These are phyloP conservation scores for Erucastrum elatum DNA, from an alignment of 345 rosid genomes.

Conservation along the genomic window DNA sequence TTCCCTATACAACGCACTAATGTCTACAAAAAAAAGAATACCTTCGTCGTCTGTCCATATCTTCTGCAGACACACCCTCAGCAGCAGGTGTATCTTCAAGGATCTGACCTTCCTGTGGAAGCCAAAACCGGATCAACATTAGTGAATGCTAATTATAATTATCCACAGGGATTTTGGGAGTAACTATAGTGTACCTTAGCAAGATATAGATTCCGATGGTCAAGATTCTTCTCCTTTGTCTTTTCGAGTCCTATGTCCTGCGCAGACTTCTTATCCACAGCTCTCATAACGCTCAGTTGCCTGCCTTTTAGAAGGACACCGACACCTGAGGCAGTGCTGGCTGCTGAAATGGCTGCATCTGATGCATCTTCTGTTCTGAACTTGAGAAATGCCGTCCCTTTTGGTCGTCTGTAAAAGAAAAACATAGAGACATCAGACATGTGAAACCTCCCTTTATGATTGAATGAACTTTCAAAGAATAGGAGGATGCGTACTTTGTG, in stretches of 20 bases:
- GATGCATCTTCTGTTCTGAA: slow-evolving; percentile 74
- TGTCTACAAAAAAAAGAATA: slow-evolving; percentile 26
- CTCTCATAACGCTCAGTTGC: slow-evolving; percentile 67
- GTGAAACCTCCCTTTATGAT: not conserved
- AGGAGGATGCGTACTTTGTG: slow-evolving; percentile 61
- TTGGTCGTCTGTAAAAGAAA: slow-evolving; percentile 64
- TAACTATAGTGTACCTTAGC: slow-evolving; percentile 57
- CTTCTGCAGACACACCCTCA: slow-evolving; percentile 80
- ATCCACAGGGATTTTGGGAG: no score
- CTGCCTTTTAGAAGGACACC: slow-evolving; percentile 84
- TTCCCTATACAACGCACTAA: not conserved
- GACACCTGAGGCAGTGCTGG: slow-evolving; percentile 56
- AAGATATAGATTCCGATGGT: slow-evolving; percentile 79
- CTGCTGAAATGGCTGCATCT: slow-evolving; percentile 72
- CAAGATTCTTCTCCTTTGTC: slow-evolving; percentile 64
- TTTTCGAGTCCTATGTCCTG: slow-evolving; percentile 69
- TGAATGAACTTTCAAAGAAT: not conserved
- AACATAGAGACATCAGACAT: slow-evolving; percentile 6
- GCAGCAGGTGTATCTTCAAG: slow-evolving; percentile 89
- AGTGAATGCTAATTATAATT: not conserved
- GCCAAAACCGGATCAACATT: not conserved
- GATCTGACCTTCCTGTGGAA: slow-evolving; percentile 77
- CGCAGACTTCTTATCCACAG: slow-evolving; percentile 81
- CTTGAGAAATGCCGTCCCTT: slow-evolving; percentile 88
- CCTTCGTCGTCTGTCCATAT: slow-evolving; percentile 70